Evolutionary conservation across 176 grass and related monocot species (phyloP).

Genomic region (Luzula sylvatica): DNA sequence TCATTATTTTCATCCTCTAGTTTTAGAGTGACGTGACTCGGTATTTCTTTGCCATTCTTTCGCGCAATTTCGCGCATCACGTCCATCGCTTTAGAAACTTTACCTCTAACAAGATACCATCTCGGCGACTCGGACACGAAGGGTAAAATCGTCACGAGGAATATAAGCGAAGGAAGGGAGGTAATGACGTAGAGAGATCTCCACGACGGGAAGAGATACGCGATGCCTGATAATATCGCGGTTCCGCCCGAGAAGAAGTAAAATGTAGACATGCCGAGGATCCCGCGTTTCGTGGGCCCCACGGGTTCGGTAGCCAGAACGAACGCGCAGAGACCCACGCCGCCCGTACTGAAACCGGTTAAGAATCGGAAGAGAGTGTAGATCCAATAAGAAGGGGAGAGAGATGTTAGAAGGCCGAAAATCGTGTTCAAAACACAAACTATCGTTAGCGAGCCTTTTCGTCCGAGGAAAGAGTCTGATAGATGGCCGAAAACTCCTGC

Average conservation of each 20-base stretch:
- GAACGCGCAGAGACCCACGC: constrained; percentile 62
- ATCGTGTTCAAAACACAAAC: constrained; percentile 54
- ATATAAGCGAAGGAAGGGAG: constrained; percentile 47
- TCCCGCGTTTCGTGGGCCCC: constrained; percentile 39
- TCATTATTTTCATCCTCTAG: constrained; percentile 39
- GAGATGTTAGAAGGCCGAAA: constrained; percentile 69
- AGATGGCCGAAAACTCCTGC: constrained; percentile 79
- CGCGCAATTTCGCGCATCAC: constrained; percentile 37
- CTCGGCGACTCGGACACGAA: constrained; percentile 72
- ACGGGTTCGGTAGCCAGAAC: constrained; percentile 89
- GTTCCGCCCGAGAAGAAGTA: constrained; percentile 93
- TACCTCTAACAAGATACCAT: constrained; percentile 77
- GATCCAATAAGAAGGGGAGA: constrained; percentile 40
- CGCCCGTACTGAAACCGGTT: constrained; percentile 80
- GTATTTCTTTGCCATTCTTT: constrained; percentile 35
- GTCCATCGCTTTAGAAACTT: constrained; percentile 30
- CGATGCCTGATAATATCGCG: constrained; percentile 42
- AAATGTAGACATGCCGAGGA: constrained; percentile 59
- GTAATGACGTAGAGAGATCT: constrained; percentile 60
- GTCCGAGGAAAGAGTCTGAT: constrained; percentile 68
- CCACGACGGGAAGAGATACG: constrained; percentile 58
- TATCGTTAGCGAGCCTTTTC: constrained; percentile 36
- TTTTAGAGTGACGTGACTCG: constrained; percentile 29
- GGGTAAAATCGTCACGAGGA: constrained; percentile 36
- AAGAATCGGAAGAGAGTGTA: constrained; percentile 57